These are phyloP conservation scores for Castanea sativa DNA, from an alignment of 306 rosid genomes.

Conservation along the genomic window DNA sequence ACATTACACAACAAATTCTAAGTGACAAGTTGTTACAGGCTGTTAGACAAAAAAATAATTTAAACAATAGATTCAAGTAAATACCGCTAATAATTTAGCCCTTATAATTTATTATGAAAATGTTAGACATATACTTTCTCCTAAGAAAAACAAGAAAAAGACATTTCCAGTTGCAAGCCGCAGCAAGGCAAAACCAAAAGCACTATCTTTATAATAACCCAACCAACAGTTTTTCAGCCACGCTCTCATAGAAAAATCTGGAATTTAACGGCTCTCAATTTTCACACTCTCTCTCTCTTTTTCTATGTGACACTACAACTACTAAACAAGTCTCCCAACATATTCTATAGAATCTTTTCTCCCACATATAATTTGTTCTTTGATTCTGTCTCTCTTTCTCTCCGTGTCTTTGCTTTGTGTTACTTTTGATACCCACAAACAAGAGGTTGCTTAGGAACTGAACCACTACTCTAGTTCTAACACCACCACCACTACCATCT, in stretches of 20 bases:
- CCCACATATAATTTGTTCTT: conserved; percentile 9
- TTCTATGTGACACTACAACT: conserved; percentile 2
- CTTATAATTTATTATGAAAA: too few relatives aligned
- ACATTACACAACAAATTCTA: too few relatives aligned
- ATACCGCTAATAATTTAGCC: too few relatives aligned
- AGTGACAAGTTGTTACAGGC: too few relatives aligned
- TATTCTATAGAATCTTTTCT: conserved; percentile 66
- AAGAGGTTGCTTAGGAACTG: conserved; percentile 28
- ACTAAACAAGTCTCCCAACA: conserved; percentile 32
- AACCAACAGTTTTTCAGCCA: conserved; percentile 56
- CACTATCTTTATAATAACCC: conserved; percentile 15
- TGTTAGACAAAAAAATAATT: too few relatives aligned
- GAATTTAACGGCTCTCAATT: conserved; percentile 32
- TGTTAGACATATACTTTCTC: not conserved
- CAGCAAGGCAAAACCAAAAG: not conserved
- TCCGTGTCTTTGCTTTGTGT: conserved; percentile 4
- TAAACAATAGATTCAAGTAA: too few relatives aligned
- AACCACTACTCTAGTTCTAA: conserved; percentile 23
- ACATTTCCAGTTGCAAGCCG: conserved; percentile 5
- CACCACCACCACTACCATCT: conserved; percentile 4
- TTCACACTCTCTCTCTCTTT: conserved; percentile 10
- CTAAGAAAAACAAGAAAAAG: conserved; percentile 24
- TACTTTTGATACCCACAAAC: conserved; percentile 38
- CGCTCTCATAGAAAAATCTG: conserved; percentile 59
- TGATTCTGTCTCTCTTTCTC: not conserved